Conservation (phyloP, 768 basidiomycete species). For the Boletus sensibilis region DNA sequence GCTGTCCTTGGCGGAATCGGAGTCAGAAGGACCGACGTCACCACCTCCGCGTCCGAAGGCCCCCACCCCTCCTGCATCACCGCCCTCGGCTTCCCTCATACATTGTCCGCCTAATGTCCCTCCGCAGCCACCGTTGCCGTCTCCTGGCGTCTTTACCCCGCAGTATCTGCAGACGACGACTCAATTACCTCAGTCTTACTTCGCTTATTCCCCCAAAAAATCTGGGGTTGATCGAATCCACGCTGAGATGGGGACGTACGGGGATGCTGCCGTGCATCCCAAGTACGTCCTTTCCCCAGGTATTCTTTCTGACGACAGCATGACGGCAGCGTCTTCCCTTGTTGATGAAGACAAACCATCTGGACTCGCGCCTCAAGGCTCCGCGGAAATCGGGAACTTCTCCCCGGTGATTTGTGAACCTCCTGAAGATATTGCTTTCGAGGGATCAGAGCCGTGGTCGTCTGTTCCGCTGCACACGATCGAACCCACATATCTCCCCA, state of each 20-base stretch:
- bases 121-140: slow-evolving; percentile 15
- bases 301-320: slow-evolving; percentile 9
- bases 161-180: slow-evolving; percentile 22
- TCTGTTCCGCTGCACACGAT: slow-evolving; percentile 13
- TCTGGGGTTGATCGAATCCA: slow-evolving; percentile 32
- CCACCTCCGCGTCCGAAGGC: slow-evolving; percentile 20
- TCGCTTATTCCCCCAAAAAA: slow-evolving; percentile 20
- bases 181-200: slow-evolving; percentile 30
- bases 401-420: slow-evolving; percentile 30
- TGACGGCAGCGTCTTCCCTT: slow-evolving; percentile 18
- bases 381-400: slow-evolving; percentile 29
- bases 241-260: slow-evolving; percentile 8
- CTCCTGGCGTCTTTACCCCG: slow-evolving; percentile 22
- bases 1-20: slow-evolving; percentile 17
- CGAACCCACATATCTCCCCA: slow-evolving; percentile 14
- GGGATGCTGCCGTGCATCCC: slow-evolving; percentile 20
- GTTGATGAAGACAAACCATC: slow-evolving; percentile 10
- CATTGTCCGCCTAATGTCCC: slow-evolving; percentile 14
- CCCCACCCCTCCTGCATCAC: slow-evolving; percentile 19
- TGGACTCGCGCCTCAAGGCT: slow-evolving; percentile 12
- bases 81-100: slow-evolving; percentile 11
- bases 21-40: slow-evolving; percentile 20
- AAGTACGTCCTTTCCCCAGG: slow-evolving; percentile 17
- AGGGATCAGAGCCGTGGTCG: slow-evolving; percentile 18
- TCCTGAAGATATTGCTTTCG: slow-evolving; percentile 28